Evolutionary conservation across 441 rosid genomes (phyloP).

Genomic region (Populus hybrid): DNA sequence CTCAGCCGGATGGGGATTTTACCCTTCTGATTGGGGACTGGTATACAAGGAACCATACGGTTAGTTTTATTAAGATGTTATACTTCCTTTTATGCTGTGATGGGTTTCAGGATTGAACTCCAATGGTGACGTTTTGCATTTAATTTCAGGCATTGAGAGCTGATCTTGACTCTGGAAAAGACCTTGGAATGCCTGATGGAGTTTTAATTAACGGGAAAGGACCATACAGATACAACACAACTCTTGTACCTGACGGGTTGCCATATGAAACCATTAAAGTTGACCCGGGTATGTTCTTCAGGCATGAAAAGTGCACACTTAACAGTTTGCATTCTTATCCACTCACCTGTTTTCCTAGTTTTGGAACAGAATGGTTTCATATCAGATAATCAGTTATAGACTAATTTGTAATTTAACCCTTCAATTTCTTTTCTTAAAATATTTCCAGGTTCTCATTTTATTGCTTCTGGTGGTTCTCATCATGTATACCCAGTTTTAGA

Average conservation of each 20-base stretch:
- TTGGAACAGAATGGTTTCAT: neutral
- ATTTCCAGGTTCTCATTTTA: neutral
- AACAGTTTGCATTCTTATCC: neutral
- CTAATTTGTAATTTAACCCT: neutral
- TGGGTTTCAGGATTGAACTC: constrained; percentile 2
- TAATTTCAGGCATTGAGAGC: constrained; percentile 60
- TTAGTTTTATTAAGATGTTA: constrained; percentile 31
- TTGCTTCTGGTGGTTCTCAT: neutral
- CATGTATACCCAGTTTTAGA: neutral
- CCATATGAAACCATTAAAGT: constrained; percentile 61
- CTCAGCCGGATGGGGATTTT: constrained; percentile 74
- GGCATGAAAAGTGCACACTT: neutral
- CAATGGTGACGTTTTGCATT: neutral
- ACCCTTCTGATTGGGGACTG: constrained; percentile 71
- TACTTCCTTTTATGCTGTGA: neutral
- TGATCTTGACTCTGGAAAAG: constrained; percentile 70
- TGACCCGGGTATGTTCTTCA: constrained; percentile 53
- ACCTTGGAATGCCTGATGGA: constrained; percentile 91
- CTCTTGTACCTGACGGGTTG: constrained; percentile 76
- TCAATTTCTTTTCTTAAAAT: too few species aligned
- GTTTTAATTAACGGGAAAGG: constrained; percentile 95
- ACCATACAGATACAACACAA: constrained; percentile 66
- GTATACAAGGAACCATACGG: constrained; percentile 75
- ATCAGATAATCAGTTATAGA: neutral
- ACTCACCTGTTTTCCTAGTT: neutral